Base-by-base conservation (phyloP, 148 eudicot species). In the Polygonum maritimum region DNA sequence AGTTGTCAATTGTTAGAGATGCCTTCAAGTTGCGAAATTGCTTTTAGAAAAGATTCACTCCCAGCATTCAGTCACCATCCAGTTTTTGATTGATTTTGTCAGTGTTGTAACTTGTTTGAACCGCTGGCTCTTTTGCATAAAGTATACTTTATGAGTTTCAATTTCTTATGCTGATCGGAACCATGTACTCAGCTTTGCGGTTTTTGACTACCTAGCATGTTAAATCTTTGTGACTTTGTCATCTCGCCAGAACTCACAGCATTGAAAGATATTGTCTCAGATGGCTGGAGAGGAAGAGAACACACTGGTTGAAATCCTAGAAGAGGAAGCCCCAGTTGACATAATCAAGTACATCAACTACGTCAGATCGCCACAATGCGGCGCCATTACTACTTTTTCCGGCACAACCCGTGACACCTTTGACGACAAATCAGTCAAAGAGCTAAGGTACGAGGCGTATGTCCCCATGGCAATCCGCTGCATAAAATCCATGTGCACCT, bases 341-440 rank as follows among this genome's bases (percentile, higher is more conserved):
- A 80, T 94, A n/a, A 78, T 51, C 79, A 91, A 92, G 82, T 94
- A 90, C 86, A 91, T 90, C 31, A 81, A 81, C 16, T 89, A 80
- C 26, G 98, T 94, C 15, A 89, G 79, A 9, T 82, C 93, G 35
- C 97, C 97, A 12, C 76, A 78, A 31, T 91, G 97, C 74, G 97
- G 97, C 41, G 97, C 97, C 75, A 85, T 92, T 11, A 80, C 97
- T 14, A 94, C 98, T 39, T 94, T 94, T 84, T 86, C 89, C 21
- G 98, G 98, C 75, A 94, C 95, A 3, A 91, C 98, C 0, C 95
- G 97, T 1, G 95, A 94, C 81, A 90, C 89, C 11, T 94, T 94
- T 76, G 86, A 90, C 26, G 92, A 92, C 6, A 91, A 91, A 69
- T 77, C 81, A 0, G 98, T 94, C 16, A 18, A 88, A 51, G 98